phyloP scores from a whole-genome alignment of 2,329 filamentous ascomycete genomes.

The Chaetothyriales sp. region DNA sequence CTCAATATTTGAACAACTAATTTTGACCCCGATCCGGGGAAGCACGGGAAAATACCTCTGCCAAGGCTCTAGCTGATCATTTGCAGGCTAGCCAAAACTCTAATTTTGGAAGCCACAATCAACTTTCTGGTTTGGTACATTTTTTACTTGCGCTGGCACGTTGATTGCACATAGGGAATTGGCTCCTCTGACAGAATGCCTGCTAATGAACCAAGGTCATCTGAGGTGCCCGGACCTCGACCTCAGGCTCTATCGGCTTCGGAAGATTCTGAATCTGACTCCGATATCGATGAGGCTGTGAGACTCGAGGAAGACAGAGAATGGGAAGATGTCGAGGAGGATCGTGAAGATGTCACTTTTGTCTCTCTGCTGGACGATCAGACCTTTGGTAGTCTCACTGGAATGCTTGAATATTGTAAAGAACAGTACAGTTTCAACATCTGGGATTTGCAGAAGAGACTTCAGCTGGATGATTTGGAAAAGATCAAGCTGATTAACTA shows the following conservation, averaged over 20 bases:
- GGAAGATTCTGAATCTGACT: not conserved
- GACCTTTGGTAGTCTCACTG: conserved; percentile 48
- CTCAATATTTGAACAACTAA: not conserved
- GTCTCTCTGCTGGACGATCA: conserved; percentile 55
- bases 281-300: not conserved
- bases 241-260: not conserved
- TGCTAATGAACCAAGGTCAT: not conserved
- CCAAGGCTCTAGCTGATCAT: not conserved
- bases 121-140: not conserved
- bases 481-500: conserved; percentile 65
- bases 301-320: conserved; percentile 32
- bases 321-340: conserved; percentile 50
- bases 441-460: conserved; percentile 40
- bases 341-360: conserved; percentile 45
- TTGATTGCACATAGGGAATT: not conserved
- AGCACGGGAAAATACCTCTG: not conserved
- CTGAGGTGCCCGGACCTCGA: not conserved
- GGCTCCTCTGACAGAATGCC: not conserved
- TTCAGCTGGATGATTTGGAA: conserved; percentile 57
- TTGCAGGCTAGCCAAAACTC: not conserved
- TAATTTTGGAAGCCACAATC: not conserved
- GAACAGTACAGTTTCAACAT: conserved; percentile 56
- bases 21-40: not conserved
- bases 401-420: conserved; percentile 58
- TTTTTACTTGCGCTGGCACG: not conserved